Evolutionary conservation across 352 stramenopile genomes (phyloP).

Genomic region (Phytophthora cryptogea): DNA sequence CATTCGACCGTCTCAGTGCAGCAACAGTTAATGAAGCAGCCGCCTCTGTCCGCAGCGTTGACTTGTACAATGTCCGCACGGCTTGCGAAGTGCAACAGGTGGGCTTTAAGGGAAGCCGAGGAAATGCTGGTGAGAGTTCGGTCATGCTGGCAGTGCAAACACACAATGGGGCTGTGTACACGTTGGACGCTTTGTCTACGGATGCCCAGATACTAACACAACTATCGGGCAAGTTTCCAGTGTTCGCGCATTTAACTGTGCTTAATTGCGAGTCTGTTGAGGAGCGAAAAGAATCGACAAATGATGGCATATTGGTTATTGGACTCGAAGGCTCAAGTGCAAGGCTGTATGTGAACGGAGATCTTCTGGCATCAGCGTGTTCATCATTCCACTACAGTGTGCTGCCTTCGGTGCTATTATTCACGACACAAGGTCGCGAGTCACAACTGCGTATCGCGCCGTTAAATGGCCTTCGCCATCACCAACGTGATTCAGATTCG

Average conservation of each 20-base stretch:
- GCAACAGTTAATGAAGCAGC: conserved; percentile 1
- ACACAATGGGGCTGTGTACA: conserved; percentile 45
- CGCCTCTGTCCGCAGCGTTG: conserved; percentile 9
- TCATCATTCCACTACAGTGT: conserved; percentile 66
- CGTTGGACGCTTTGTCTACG: conserved; percentile 16
- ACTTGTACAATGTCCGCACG: conserved; percentile 22
- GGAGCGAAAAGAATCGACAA: not conserved
- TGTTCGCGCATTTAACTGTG: conserved; percentile 49
- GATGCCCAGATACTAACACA: not conserved
- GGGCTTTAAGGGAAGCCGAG: not conserved
- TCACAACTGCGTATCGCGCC: conserved; percentile 54
- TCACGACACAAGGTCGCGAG: conserved; percentile 65
- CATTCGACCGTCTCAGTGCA: conserved; percentile 4
- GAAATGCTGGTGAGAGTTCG: not conserved
- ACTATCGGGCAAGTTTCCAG: conserved; percentile 26
- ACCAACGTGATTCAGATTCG: not conserved
- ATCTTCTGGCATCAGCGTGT: conserved; percentile 45
- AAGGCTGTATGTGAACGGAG: conserved; percentile 58
- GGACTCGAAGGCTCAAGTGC: conserved; percentile 43
- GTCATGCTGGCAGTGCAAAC: conserved; percentile 40
- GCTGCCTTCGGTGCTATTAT: conserved; percentile 51
- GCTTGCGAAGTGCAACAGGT: conserved; percentile 17
- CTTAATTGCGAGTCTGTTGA: conserved; percentile 6
- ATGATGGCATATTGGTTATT: conserved; percentile 32
- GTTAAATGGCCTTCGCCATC: conserved; percentile 28